phyloP scores from a whole-genome alignment of 768 basidiomycete genomes.

The Tephrocybe sp. region DNA sequence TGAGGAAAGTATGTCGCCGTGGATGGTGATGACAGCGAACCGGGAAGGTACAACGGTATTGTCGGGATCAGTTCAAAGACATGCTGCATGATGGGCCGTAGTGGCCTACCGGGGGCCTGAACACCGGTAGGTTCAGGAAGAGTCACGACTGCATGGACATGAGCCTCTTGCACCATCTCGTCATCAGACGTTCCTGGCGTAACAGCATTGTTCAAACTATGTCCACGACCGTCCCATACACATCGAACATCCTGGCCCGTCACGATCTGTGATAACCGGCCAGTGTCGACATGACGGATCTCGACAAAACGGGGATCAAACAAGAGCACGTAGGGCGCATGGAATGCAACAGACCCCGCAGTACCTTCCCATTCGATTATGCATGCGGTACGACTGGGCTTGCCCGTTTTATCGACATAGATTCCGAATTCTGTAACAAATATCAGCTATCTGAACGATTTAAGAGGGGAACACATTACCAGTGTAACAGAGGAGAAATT shows the following conservation, averaged over 20 bases:
- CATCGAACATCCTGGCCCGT: constrained; percentile 80
- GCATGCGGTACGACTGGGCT: constrained; percentile 66
- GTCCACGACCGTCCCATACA: constrained; percentile 83
- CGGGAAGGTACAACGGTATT: constrained; percentile 69
- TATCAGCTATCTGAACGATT: constrained; percentile 5
- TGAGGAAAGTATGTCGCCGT: constrained; percentile 52
- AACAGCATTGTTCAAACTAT: constrained; percentile 57
- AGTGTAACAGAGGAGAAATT: constrained; percentile 88
- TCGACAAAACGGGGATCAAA: constrained; percentile 92
- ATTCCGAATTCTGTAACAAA: constrained; percentile 77
- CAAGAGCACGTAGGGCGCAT: constrained; percentile 84
- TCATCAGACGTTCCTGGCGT: constrained; percentile 52
- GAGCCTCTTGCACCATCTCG: constrained; percentile 73
- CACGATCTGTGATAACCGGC: constrained; percentile 80
- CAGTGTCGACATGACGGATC: constrained; percentile 80
- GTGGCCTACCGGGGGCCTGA: constrained; percentile 35
- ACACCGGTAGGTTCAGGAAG: constrained; percentile 45
- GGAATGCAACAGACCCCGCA: constrained; percentile 86
- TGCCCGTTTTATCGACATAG: constrained; percentile 91
- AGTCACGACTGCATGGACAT: constrained; percentile 86
- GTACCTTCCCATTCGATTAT: constrained; percentile 95
- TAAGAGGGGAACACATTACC: constrained; percentile 43
- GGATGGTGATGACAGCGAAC: constrained; percentile 55
- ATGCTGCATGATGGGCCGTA: constrained; percentile 61
- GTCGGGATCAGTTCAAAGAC: constrained; percentile 81